These are phyloP conservation scores for Hydnomerulius pinastri DNA, from an alignment of 768 basidiomycete species.

Conservation along the genomic window DNA sequence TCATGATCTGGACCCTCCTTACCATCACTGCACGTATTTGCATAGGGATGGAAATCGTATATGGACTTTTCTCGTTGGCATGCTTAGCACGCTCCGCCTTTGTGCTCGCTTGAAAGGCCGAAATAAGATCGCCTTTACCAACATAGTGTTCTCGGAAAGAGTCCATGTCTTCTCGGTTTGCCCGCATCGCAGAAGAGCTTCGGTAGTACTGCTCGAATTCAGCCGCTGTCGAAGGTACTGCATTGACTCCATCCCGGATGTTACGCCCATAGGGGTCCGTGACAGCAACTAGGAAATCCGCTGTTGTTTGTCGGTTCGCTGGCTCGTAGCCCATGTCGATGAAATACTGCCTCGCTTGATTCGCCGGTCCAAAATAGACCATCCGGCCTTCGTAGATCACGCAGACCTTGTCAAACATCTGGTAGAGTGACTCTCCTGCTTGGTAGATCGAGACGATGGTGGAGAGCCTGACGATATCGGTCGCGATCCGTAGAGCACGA, in stretches of 20 bases:
- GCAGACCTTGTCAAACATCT: slow-evolving; percentile 72
- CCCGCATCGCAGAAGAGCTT: slow-evolving; percentile 39
- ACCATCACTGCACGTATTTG: slow-evolving; percentile 50
- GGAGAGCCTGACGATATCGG: slow-evolving; percentile 51
- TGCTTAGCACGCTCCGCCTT: slow-evolving; percentile 54
- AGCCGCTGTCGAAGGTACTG: slow-evolving; percentile 46
- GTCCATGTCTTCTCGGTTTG: slow-evolving; percentile 50
- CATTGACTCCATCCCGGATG: slow-evolving; percentile 30
- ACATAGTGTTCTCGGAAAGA: slow-evolving; percentile 48
- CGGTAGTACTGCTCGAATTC: slow-evolving; percentile 58
- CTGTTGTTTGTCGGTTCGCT: slow-evolving; percentile 58
- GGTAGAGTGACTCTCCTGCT: slow-evolving; percentile 69
- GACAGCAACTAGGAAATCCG: slow-evolving; percentile 61
- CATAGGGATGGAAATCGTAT: slow-evolving; percentile 49
- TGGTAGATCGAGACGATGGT: slow-evolving; percentile 87
- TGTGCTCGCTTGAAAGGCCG: slow-evolving; percentile 51
- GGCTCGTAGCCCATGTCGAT: slow-evolving; percentile 57
- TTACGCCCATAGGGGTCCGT: slow-evolving; percentile 67
- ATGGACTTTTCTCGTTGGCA: slow-evolving; percentile 44
- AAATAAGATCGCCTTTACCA: slow-evolving; percentile 42
- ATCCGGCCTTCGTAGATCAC: slow-evolving; percentile 61
- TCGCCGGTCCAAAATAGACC: slow-evolving; percentile 60
- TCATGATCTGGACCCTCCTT: slow-evolving; percentile 48
- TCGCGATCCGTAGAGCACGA: slow-evolving; percentile 66
- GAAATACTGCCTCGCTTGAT: slow-evolving; percentile 59